phyloP scores from a whole-genome alignment of 257 asterid species.

The Orobanche coerulescens region DNA sequence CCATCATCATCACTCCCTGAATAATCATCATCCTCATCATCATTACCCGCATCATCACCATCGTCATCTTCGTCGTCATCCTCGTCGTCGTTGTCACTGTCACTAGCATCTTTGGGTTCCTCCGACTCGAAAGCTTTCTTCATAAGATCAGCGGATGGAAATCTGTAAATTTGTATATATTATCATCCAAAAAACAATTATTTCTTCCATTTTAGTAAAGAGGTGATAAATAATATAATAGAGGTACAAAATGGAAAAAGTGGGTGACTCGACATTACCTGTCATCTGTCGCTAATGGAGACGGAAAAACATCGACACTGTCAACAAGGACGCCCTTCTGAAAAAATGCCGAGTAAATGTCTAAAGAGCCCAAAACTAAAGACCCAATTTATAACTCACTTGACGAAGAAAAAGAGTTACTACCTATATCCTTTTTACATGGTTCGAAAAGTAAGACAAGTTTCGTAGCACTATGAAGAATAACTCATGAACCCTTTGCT shows the following conservation, averaged over 20 bases:
- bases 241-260: neutral
- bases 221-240: neutral
- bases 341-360: neutral
- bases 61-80: neutral
- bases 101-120: conserved; percentile 12
- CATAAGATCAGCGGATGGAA: conserved; percentile 1
- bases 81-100: neutral
- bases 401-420: too few relatives aligned
- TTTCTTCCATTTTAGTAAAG: neutral
- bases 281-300: neutral
- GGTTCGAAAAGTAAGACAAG: too few relatives aligned
- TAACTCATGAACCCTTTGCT: too few relatives aligned
- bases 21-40: neutral
- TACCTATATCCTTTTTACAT: too few relatives aligned
- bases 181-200: neutral
- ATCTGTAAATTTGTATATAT: neutral
- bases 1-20: conserved; percentile 6
- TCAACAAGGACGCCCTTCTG: neutral
- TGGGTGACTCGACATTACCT: neutral
- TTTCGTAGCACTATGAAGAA: too few relatives aligned
- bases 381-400: too few relatives aligned
- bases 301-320: neutral
- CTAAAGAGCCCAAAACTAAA: too few relatives aligned
- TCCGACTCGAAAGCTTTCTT: neutral
- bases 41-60: neutral